These are phyloP conservation scores for Starmerella potacharoeniae DNA, from an alignment of 805 yeast species.

Conservation along the genomic window DNA sequence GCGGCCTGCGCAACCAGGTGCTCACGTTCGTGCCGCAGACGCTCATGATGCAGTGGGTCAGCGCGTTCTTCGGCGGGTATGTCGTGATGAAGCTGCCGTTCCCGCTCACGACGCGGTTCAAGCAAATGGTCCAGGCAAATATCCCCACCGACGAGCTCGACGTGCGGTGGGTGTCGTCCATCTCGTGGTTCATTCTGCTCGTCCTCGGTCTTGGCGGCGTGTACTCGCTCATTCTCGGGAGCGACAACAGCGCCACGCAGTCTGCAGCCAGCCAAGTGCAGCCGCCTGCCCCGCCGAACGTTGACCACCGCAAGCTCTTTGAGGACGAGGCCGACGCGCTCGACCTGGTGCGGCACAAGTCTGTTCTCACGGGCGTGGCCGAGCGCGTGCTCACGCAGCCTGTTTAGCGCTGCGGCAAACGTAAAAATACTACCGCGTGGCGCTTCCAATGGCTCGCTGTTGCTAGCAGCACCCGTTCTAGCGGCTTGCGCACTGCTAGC, in stretches of 20 bases:
- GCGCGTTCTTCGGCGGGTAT: constrained; percentile 84
- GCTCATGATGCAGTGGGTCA: constrained; percentile 91
- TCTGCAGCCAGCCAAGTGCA: constrained; percentile 20
- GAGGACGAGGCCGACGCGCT: constrained; percentile 62
- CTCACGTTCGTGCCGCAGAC: constrained; percentile 87
- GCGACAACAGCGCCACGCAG: constrained; percentile 21
- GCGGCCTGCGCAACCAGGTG: constrained; percentile 68
- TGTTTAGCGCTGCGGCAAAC: background rate
- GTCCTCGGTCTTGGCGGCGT: constrained; percentile 74
- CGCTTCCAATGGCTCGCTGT: no score
- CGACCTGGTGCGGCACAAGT: constrained; percentile 48
- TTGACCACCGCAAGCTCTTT: constrained; percentile 48
- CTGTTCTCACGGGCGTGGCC: constrained; percentile 49
- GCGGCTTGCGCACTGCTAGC: no score
- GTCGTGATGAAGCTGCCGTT: constrained; percentile 82
- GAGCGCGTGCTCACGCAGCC: constrained; percentile 34
- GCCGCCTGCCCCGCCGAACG: constrained; percentile 3
- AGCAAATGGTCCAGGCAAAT: constrained; percentile 84
- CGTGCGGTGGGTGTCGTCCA: constrained; percentile 83
- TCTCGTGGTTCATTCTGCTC: constrained; percentile 91
- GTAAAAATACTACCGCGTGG: no score
- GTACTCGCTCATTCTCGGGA: constrained; percentile 55
- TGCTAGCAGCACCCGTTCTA: no score
- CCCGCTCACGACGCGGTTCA: constrained; percentile 79
- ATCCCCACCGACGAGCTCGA: constrained; percentile 74